phyloP scores from a whole-genome alignment of 2,329 filamentous ascomycete species.

The Colletotrichum abscissum region DNA sequence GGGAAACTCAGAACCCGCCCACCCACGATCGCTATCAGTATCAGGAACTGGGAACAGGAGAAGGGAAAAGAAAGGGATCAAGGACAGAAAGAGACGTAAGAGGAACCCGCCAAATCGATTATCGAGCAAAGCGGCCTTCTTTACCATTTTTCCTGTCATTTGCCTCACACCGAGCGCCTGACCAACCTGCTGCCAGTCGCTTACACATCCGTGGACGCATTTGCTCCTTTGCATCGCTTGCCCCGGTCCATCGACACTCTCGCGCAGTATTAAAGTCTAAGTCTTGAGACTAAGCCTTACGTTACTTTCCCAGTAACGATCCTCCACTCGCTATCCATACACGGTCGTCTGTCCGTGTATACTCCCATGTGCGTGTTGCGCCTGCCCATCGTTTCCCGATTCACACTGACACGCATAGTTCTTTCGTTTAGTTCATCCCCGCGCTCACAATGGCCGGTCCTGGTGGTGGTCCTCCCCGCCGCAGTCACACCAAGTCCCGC shows the following conservation, averaged over 20 bases:
- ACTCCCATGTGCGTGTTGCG: slow-evolving; percentile 43
- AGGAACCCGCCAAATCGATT: slow-evolving; percentile 25
- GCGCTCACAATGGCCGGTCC: slow-evolving; percentile 83
- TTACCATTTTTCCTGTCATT: slow-evolving; percentile 12
- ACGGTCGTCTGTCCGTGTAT: slow-evolving; percentile 41
- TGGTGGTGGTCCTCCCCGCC: slow-evolving; percentile 89
- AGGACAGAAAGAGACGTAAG: slow-evolving; percentile 34
- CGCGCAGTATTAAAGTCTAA: slow-evolving; percentile 24
- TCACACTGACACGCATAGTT: slow-evolving; percentile 38
- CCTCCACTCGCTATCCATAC: slow-evolving; percentile 34
- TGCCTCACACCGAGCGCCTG: slow-evolving; percentile 1
- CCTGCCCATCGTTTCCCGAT: neutral
- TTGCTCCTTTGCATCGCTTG: slow-evolving; percentile 2
- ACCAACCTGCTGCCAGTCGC: slow-evolving; percentile 16
- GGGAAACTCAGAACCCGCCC: slow-evolving; percentile 34
- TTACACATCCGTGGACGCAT: slow-evolving; percentile 21
- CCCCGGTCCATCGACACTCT: neutral
- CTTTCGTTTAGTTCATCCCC: slow-evolving; percentile 48
- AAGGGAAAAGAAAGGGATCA: slow-evolving; percentile 30
- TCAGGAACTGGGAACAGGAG: slow-evolving; percentile 29
- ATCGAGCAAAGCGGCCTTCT: slow-evolving; percentile 18
- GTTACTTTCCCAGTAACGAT: slow-evolving; percentile 16
- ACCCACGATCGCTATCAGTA: slow-evolving; percentile 53
- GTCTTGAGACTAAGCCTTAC: slow-evolving; percentile 11
- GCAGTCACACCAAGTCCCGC: slow-evolving; percentile 97